Conservation (phyloP, 345 rosid species). For the Zanthoxylum bungeanum region DNA sequence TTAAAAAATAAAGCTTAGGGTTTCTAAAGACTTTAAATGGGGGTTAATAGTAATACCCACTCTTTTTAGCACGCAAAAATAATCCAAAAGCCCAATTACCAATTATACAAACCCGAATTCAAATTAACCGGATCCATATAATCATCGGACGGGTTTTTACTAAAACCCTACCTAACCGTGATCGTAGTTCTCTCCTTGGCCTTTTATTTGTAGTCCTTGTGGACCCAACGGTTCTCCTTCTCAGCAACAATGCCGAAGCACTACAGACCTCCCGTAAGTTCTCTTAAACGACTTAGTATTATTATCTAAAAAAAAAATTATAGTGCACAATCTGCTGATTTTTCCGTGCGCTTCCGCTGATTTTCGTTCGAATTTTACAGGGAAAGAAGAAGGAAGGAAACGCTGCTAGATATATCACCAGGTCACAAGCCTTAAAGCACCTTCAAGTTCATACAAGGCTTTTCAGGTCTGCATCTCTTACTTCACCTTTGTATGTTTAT, state of each 20-base stretch:
- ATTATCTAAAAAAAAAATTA: not conserved
- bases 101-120: not conserved
- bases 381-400: slow-evolving; percentile 98
- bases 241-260: slow-evolving; percentile 60
- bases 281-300: not conserved
- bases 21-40: too few relatives aligned
- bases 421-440: slow-evolving; percentile 78
- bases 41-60: too few relatives aligned
- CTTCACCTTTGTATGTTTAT: too few relatives aligned
- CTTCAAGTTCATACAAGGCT: slow-evolving; percentile 71
- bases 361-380: slow-evolving; percentile 32
- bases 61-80: too few relatives aligned
- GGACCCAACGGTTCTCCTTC: not conserved
- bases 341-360: not conserved
- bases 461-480: slow-evolving; percentile 55
- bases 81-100: too few relatives aligned
- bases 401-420: slow-evolving; percentile 77
- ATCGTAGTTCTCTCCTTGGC: too few relatives aligned
- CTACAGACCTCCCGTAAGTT: slow-evolving; percentile 78
- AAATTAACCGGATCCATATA: not conserved
- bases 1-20: too few relatives aligned
- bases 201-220: not conserved
- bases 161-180: slow-evolving; percentile 44
- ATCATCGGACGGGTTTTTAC: not conserved
- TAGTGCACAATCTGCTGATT: not conserved